Percentiles rank a stretch among this genome's conserved stretches.
These are phyloP conservation scores for Salix viminalis DNA, from an alignment of 345 rosid species.

Conservation along the genomic window DNA sequence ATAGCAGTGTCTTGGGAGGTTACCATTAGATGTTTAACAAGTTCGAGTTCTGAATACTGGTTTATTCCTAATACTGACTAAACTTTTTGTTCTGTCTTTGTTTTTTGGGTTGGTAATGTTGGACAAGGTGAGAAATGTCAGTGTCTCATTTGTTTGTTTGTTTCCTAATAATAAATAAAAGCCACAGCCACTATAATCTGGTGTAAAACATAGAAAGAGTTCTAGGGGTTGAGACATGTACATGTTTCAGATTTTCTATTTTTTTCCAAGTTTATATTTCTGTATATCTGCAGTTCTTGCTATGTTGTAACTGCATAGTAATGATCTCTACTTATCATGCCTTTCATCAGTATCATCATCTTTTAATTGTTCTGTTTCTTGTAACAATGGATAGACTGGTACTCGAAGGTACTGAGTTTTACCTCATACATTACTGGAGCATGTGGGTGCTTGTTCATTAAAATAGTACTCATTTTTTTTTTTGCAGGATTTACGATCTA, in stretches of 20 bases:
- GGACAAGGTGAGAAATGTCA: not conserved
- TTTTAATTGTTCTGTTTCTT: not conserved
- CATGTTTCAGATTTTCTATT: not conserved
- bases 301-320: not conserved
- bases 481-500: constrained; percentile 62
- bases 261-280: too few species aligned
- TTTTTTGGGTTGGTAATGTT: not conserved
- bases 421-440: too few species aligned
- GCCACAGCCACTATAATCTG: not conserved
- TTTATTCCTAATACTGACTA: not conserved
- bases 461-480: constrained; percentile 17
- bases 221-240: not conserved
- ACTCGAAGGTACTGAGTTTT: not conserved
- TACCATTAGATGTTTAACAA: too few species aligned
- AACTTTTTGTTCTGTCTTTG: not conserved
- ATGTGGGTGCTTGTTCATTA: not conserved
- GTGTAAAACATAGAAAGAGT: not conserved
- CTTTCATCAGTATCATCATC: not conserved
- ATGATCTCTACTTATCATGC: not conserved
- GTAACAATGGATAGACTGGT: not conserved
- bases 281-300: too few species aligned
- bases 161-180: not conserved
- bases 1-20: too few species aligned
- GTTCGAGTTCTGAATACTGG: too few species aligned
- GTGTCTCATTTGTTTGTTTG: not conserved